Conservation (phyloP, 1,284 basidiomycete genomes). For the Naganishia sp. region DNA sequence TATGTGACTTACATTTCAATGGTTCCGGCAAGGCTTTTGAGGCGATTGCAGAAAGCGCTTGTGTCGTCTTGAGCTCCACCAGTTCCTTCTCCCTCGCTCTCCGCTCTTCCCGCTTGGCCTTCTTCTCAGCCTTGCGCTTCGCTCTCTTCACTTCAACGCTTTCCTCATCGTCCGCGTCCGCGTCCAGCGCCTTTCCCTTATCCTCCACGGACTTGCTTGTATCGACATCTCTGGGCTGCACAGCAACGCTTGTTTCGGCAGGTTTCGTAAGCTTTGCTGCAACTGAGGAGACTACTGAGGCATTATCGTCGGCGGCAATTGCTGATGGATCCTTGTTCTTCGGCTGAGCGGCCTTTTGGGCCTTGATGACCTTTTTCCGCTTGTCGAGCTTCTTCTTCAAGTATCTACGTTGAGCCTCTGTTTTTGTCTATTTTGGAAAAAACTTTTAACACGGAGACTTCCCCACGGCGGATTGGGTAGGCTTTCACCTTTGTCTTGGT, state of each 20-base stretch:
- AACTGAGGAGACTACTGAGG: slow-evolving; percentile 45
- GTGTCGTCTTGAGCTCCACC: slow-evolving; percentile 36
- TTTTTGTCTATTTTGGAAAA: slow-evolving; percentile 47
- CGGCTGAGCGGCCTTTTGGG: slow-evolving; percentile 49
- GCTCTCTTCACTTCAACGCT: slow-evolving; percentile 21
- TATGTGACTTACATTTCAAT: neutral
- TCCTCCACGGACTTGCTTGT: slow-evolving; percentile 13
- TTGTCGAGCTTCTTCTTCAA: slow-evolving; percentile 66
- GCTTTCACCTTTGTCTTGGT: slow-evolving; percentile 1
- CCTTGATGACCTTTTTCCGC: slow-evolving; percentile 60
- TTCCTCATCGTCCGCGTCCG: slow-evolving; percentile 27
- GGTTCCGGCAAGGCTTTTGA: neutral
- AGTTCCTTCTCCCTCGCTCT: slow-evolving; percentile 45
- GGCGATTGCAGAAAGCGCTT: neutral
- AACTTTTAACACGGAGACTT: neutral
- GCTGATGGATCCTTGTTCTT: slow-evolving; percentile 45
- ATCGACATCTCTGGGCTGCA: slow-evolving; percentile 7
- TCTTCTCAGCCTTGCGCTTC: slow-evolving; percentile 33
- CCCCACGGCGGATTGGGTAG: too few species aligned
- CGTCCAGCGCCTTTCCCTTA: slow-evolving; percentile 34
- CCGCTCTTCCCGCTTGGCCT: slow-evolving; percentile 40
- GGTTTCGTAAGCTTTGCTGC: slow-evolving; percentile 27
- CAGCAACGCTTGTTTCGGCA: slow-evolving; percentile 28
- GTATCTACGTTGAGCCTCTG: slow-evolving; percentile 66
- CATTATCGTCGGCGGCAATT: slow-evolving; percentile 49